Percentiles rank a stretch among this genome's conserved stretches.
phyloP scores from a whole-genome alignment of 1,284 basidiomycete genomes.

The Tilletia caries region DNA sequence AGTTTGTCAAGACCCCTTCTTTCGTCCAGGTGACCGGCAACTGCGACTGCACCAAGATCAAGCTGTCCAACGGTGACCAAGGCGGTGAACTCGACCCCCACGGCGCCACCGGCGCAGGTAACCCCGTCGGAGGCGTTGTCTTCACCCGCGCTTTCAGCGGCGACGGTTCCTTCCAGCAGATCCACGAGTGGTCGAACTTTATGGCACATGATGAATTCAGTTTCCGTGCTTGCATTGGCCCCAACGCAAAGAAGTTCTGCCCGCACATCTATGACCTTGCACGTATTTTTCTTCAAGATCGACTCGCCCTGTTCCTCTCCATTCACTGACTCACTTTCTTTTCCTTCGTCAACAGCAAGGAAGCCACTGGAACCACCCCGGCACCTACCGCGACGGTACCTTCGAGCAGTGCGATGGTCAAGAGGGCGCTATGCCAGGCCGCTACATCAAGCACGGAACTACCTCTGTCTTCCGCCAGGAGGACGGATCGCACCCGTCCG shows the following conservation, averaged over 20 bases:
- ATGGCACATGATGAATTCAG: constrained; percentile 43
- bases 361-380: constrained; percentile 37
- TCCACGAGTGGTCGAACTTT: constrained; percentile 50
- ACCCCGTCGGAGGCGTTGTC: constrained; percentile 43
- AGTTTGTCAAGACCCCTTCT: constrained; percentile 66
- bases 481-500: constrained; percentile 25
- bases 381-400: constrained; percentile 24
- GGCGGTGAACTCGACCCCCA: constrained; percentile 55
- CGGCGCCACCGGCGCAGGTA: constrained; percentile 41
- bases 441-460: constrained; percentile 6
- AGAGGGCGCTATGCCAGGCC: constrained; percentile 37
- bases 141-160: constrained; percentile 41
- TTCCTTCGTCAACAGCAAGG: constrained; percentile 13
- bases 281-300: neutral
- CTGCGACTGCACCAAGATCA: constrained; percentile 55
- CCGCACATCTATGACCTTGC: constrained; percentile 20
- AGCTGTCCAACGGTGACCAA: constrained; percentile 44
- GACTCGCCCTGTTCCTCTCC: too few relatives aligned
- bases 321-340: neutral
- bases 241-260: constrained; percentile 23
- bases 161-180: constrained; percentile 50
- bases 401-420: constrained; percentile 48
- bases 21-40: constrained; percentile 60
- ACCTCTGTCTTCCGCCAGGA: constrained; percentile 13
- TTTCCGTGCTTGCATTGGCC: constrained; percentile 37